Evolutionary conservation across 768 basidiomycete genomes (phyloP).

Genomic region (Lactarius akahatsu): DNA sequence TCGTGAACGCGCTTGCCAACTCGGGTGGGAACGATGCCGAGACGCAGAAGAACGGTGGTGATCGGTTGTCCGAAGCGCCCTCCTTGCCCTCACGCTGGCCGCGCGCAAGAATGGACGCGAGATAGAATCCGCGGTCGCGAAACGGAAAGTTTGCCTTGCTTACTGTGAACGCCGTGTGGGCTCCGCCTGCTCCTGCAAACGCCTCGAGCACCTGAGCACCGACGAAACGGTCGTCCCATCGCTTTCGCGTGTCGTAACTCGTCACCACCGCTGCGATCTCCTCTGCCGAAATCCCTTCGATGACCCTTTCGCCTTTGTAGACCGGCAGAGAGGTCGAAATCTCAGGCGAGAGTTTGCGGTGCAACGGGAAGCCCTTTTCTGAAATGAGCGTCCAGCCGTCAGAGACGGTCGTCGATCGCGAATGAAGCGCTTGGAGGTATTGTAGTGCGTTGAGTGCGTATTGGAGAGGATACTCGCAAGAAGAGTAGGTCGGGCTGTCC

Average conservation of each 20-base stretch:
- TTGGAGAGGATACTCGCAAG: constrained; percentile 70
- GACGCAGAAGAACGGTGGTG: constrained; percentile 75
- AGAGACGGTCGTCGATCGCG: constrained; percentile 41
- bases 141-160: constrained; percentile 87
- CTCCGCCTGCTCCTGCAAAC: constrained; percentile 61
- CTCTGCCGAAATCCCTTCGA: constrained; percentile 91
- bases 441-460: constrained; percentile 80
- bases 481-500: constrained; percentile 47
- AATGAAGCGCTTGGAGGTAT: constrained; percentile 74
- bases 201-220: constrained; percentile 67
- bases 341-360: constrained; percentile 71
- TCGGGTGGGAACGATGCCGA: constrained; percentile 79
- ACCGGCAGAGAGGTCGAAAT: constrained; percentile 82
- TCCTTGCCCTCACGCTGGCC: constrained; percentile 38
- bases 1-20: constrained; percentile 52
- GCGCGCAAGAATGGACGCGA: constrained; percentile 75
- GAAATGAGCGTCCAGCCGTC: constrained; percentile 75
- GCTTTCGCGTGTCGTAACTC: constrained; percentile 67
- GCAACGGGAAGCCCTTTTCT: constrained; percentile 74
- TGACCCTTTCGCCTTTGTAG: constrained; percentile 84
- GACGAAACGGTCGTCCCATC: constrained; percentile 87
- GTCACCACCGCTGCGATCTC: constrained; percentile 77
- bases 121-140: constrained; percentile 81
- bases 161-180: constrained; percentile 68
- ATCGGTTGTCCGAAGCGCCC: constrained; percentile 29